Conservation (phyloP, 2,329 filamentous ascomycete species). For the Hymenoscyphus infarciens region DNA sequence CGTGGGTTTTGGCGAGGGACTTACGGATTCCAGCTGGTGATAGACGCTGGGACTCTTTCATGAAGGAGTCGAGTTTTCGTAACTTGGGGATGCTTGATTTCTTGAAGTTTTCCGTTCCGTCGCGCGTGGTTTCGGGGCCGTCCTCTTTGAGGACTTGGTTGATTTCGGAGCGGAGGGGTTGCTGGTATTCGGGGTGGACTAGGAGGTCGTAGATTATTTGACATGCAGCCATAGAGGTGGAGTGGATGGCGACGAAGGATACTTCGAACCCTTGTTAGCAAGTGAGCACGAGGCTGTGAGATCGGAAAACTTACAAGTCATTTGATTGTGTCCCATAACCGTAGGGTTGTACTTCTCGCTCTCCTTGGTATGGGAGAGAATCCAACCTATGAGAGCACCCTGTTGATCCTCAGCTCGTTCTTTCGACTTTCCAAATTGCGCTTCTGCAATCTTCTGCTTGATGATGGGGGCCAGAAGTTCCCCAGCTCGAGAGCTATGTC, state of each 20-base stretch:
- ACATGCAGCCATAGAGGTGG: constrained; percentile 44
- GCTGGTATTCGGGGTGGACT: constrained; percentile 43
- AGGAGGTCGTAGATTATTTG: constrained; percentile 52
- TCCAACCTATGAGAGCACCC: background rate
- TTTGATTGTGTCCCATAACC: background rate
- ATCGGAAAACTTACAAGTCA: constrained; percentile 13
- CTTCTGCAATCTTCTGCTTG: background rate
- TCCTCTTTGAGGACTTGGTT: constrained; percentile 35
- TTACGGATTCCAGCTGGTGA: constrained; percentile 36
- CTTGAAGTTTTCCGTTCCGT: constrained; percentile 32
- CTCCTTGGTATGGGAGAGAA: background rate
- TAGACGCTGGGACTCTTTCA: constrained; percentile 41
- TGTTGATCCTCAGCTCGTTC: background rate
- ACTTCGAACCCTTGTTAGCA: constrained; percentile 25
- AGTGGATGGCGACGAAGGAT: constrained; percentile 50
- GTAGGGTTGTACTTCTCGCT: background rate
- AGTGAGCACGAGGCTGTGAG: background rate
- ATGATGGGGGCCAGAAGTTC: constrained; percentile 21
- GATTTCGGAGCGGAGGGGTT: constrained; percentile 29
- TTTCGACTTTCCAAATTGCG: no score
- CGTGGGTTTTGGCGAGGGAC: background rate
- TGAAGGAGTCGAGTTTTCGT: constrained; percentile 40
- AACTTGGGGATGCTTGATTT: constrained; percentile 24
- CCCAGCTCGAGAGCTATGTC: constrained; percentile 14
- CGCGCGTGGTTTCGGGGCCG: constrained; percentile 50